Base-by-base conservation (phyloP, 352 stramenopile species). In the Phytopythium ostracodes region DNA sequence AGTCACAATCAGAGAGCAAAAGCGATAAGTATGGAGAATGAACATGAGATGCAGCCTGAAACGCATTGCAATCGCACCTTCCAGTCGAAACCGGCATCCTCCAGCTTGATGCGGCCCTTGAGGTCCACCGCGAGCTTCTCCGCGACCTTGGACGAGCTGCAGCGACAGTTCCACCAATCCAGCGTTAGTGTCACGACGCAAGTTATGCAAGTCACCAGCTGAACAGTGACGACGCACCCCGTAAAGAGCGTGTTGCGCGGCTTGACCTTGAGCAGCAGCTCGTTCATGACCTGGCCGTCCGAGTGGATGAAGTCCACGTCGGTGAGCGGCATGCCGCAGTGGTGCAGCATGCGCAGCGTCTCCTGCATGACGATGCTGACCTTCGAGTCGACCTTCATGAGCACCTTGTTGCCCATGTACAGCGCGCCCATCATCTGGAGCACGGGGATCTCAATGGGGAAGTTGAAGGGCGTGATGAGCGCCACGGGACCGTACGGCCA, bases 41-140 rank as follows among this genome's bases (percentile, higher is more conserved):
- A 25, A 2, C 42, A 25, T 49, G 6, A 25, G 1, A 11, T 22
- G 18, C 42, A 24, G 0, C 8, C 18, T 11, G 18, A 18, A 12
- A n/a, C 22, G 46, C 43, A 40, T 20, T 35, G 29, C 2, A 27
- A 43, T 33, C 53, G 14, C 47, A 92, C 87, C 75, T 99, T 99
- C 97, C 97, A 99, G 81, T 99, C 97, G 70, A 99, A 99, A 22
- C 97, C 97, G 50, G 97, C 97, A 75, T 99, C 97, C 72, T 99
- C 97, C 25, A 99, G 82, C 79, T 97, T 98, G 56, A 98, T 95
- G 24, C 82, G 83, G 35, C 93, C 92, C 50, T 90, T 84, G 18
- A 98, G 91, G 57, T 97, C 94, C 66, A 90, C 77, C 0, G 86
- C 87, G 18, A 99, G 83, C 63, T 96, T 87, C 71, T 99, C 96